phyloP scores from a whole-genome alignment of 1,284 basidiomycete genomes.

The Microbotryomycetes sp. region DNA sequence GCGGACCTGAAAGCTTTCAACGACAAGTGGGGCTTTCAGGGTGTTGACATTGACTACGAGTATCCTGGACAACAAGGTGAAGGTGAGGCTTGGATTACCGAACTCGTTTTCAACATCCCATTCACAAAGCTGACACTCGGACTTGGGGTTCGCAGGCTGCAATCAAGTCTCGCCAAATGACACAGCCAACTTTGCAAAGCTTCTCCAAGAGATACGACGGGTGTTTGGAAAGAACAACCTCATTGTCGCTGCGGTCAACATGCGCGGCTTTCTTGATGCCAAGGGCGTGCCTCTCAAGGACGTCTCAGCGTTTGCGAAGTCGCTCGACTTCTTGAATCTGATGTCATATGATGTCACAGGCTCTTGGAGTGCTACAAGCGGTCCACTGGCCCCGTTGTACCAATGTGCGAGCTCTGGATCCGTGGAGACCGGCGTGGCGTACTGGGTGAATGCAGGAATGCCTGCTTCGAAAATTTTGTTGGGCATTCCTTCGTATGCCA shows the following conservation, averaged over 20 bases:
- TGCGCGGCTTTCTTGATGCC: neutral
- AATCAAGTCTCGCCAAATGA: neutral
- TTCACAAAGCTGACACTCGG: no score
- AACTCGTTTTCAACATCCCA: no score
- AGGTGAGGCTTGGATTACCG: neutral
- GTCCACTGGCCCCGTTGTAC: constrained; percentile 3
- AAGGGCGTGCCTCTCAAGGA: neutral
- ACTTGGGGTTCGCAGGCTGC: no score
- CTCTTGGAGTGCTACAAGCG: neutral
- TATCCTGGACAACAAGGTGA: constrained; percentile 6
- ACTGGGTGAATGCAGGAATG: constrained; percentile 4
- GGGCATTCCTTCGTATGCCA: constrained; percentile 16
- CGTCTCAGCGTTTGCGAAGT: neutral
- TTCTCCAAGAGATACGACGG: neutral
- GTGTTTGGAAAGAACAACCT: neutral
- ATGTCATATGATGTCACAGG: constrained; percentile 10
- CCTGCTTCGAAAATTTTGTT: constrained; percentile 1
- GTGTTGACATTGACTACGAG: constrained; percentile 20
- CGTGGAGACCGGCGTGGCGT: neutral
- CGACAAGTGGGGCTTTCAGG: constrained; percentile 1
- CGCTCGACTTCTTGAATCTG: neutral
- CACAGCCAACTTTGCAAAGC: neutral
- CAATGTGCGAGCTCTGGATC: neutral
- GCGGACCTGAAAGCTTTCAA: constrained; percentile 4
- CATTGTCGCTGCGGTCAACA: neutral